A percentile compares a stretch with the other conserved stretches of the same genome.
These are phyloP conservation scores for Linnemannia zychae DNA, from an alignment of 192 early-diverging fungal genomes.

Conservation along the genomic window DNA sequence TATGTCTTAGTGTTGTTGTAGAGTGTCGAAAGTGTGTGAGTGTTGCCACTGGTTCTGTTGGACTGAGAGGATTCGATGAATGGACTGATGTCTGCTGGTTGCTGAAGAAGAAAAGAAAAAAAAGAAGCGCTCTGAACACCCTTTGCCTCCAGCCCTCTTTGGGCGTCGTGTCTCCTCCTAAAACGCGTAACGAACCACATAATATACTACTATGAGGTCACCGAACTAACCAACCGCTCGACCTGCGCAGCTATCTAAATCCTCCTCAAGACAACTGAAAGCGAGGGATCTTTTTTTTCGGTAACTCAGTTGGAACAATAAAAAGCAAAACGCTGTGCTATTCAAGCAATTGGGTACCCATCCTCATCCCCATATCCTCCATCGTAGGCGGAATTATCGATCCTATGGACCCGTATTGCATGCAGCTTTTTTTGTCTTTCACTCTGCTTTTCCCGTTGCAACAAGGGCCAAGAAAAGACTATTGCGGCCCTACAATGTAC, in stretches of 20 bases:
- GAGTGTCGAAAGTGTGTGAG: neutral
- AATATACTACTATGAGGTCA: no score
- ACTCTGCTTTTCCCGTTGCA: neutral
- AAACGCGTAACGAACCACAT: conserved; percentile 4
- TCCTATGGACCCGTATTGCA: neutral
- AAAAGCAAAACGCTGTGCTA: no score
- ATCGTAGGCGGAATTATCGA: neutral
- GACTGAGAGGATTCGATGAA: neutral
- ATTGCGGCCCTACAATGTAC: neutral
- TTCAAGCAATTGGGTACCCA: neutral
- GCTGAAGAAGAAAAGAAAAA: neutral
- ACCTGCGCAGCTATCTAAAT: no score
- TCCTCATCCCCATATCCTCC: neutral
- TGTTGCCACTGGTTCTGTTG: neutral
- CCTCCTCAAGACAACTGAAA: no score
- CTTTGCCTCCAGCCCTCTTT: neutral
- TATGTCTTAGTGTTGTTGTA: neutral
- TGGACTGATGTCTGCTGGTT: neutral
- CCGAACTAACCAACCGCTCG: no score
- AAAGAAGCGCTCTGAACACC: neutral
- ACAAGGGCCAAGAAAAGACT: neutral
- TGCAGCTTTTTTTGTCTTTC: neutral
- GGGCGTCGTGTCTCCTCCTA: neutral
- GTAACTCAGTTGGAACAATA: no score
- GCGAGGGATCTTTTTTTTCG: no score